Conservation (phyloP, 768 basidiomycete genomes). For the Mycena capillaripes region DNA sequence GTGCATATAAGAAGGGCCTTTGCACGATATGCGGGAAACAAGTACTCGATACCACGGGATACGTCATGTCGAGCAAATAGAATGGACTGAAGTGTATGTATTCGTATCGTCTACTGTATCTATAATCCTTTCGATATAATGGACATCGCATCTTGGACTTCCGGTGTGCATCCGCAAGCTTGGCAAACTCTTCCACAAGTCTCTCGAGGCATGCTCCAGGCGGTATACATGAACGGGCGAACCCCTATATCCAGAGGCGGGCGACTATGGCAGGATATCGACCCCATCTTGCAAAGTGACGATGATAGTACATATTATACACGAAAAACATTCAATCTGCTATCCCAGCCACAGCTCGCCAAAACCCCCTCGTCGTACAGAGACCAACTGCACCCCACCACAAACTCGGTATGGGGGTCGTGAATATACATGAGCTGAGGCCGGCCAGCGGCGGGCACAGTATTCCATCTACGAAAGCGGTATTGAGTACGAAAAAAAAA, state of each 20-base stretch:
- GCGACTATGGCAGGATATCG: too few species aligned
- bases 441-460: conserved; percentile 64
- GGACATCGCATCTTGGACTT: not conserved
- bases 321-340: conserved; percentile 83
- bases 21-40: conserved; percentile 92
- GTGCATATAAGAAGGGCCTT: conserved; percentile 89
- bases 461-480: conserved; percentile 76
- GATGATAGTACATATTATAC: conserved; percentile 49
- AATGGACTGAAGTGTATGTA: conserved; percentile 29
- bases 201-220: too few species aligned
- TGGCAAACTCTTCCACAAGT: too few species aligned
- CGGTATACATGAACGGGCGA: too few species aligned
- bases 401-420: conserved; percentile 94
- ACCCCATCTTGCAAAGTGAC: too few species aligned
- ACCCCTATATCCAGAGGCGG: too few species aligned
- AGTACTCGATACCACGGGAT: conserved; percentile 87
- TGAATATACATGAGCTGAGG: conserved; percentile 77
- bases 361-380: conserved; percentile 89
- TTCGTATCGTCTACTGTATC: conserved; percentile 30
- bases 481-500: conserved; percentile 15
- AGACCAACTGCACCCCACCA: conserved; percentile 94
- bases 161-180: too few species aligned
- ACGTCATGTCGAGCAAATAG: conserved; percentile 88
- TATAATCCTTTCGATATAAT: conserved; percentile 9
- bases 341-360: conserved; percentile 95